phyloP scores from a whole-genome alignment of 495 filamentous ascomycete species.

The Xylaria palmicola region DNA sequence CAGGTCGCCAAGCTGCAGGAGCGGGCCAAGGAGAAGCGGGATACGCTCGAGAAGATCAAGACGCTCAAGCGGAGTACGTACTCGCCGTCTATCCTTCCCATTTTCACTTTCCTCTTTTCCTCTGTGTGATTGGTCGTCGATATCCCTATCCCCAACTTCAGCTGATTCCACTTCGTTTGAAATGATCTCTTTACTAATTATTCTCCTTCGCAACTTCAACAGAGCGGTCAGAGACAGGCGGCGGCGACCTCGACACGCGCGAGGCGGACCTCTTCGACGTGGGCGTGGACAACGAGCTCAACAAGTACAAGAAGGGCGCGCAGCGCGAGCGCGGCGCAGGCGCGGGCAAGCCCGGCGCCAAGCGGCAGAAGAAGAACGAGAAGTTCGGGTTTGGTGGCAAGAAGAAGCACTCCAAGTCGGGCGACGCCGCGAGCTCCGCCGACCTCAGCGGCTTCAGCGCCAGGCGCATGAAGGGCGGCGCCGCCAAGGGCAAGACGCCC shows the following conservation, averaged over 20 bases:
- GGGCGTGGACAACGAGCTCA: constrained; percentile 75
- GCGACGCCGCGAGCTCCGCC: constrained; percentile 73
- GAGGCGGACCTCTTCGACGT: constrained; percentile 95
- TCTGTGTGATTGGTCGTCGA: too few species aligned
- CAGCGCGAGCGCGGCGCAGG: constrained; percentile 35
- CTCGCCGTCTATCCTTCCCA: not conserved
- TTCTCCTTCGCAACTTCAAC: constrained; percentile 17
- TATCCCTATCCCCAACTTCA: too few species aligned
- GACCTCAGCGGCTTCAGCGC: constrained; percentile 76
- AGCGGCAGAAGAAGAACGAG: constrained; percentile 87
- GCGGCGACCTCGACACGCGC: constrained; percentile 55
- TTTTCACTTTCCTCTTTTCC: too few species aligned
- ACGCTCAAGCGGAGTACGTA: constrained; percentile 85
- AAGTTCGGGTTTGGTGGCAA: constrained; percentile 95
- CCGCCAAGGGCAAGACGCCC: constrained; percentile 18
- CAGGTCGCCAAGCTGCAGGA: constrained; percentile 96
- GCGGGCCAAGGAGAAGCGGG: constrained; percentile 82
- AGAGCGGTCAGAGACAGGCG: constrained; percentile 82
- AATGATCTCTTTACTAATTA: too few species aligned
- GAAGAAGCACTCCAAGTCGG: constrained; percentile 85
- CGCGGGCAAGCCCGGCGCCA: constrained; percentile 52
- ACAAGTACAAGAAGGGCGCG: constrained; percentile 35
- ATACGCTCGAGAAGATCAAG: constrained; percentile 91
- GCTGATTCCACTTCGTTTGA: too few species aligned
- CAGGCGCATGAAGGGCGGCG: constrained; percentile 75